Conservation (phyloP, 345 rosid species). For the Acer negundo region DNA sequence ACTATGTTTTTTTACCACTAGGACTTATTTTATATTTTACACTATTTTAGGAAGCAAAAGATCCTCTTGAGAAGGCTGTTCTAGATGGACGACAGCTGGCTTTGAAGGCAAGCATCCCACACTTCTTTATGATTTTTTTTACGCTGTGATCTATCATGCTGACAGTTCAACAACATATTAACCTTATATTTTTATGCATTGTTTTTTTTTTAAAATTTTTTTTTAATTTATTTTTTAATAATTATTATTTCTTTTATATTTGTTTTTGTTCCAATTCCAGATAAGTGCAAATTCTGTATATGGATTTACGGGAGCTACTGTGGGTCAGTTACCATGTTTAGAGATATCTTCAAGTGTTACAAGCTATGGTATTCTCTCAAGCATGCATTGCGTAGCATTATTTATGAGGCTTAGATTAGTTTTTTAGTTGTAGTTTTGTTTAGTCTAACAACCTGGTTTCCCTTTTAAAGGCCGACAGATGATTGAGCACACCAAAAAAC, state of each 20-base stretch:
- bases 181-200: neutral
- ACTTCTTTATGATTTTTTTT: conserved; percentile 14
- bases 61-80: conserved; percentile 96
- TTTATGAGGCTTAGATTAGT: neutral
- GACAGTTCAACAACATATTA: neutral
- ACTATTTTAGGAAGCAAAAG: conserved; percentile 79
- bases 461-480: conserved; percentile 80
- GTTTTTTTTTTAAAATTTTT: too few species aligned
- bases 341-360: conserved; percentile 99
- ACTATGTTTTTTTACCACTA: neutral
- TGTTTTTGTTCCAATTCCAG: conserved; percentile 42
- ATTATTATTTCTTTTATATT: neutral
- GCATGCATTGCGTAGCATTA: neutral
- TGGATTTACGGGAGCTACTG: conserved; percentile 97
- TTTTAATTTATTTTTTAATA: too few species aligned
- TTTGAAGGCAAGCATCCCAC: conserved; percentile 60
- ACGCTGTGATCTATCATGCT: neutral
- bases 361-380: conserved; percentile 72
- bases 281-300: conserved; percentile 96
- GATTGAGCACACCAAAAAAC: conserved; percentile 95
- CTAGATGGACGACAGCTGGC: conserved; percentile 97
- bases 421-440: conserved; percentile 12
- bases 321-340: conserved; percentile 89
- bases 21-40: conserved; percentile 11
- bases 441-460: conserved; percentile 30